Conservation (phyloP, 2,329 filamentous ascomycete species). For the Fusarium irregulare region DNA sequence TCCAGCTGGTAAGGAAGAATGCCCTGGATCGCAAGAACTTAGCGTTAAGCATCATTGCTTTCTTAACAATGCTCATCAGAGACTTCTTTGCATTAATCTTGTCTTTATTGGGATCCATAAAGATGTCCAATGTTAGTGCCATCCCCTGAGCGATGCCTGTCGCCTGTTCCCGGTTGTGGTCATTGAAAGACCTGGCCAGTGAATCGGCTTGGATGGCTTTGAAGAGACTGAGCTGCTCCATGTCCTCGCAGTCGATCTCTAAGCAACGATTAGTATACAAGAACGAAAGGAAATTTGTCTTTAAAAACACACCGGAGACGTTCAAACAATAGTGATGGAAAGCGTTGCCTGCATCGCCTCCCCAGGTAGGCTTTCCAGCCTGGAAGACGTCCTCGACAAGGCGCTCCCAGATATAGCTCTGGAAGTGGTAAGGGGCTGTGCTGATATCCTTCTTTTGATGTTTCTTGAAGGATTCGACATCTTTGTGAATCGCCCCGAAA, state of each 20-base stretch:
- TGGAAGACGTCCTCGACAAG: constrained; percentile 13
- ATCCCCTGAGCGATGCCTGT: not conserved
- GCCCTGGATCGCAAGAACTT: constrained; percentile 25
- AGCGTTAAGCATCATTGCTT: constrained; percentile 10
- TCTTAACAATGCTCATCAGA: constrained; percentile 1
- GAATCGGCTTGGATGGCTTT: constrained; percentile 15
- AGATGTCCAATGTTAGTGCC: constrained; percentile 2
- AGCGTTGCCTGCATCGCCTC: constrained; percentile 10
- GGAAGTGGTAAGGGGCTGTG: not conserved
- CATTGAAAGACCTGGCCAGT: not conserved
- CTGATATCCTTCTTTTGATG: not conserved
- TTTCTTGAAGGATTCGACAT: constrained; percentile 11
- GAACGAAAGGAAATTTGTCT: fast-evolving
- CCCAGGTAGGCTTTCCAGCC: constrained; percentile 10
- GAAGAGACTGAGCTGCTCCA: constrained; percentile 19
- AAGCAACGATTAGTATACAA: not conserved
- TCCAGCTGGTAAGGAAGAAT: constrained; percentile 11
- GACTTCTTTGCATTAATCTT: not conserved
- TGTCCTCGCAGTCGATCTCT: constrained; percentile 7
- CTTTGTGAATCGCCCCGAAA: not conserved
- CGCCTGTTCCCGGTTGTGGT: not conserved
- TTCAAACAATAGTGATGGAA: constrained; percentile 29
- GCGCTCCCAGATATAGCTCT: constrained; percentile 20
- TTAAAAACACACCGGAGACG: constrained; percentile 8
- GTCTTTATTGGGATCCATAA: constrained; percentile 7